Evolutionary conservation across 31 red algal species (phyloP).

Genomic region (Endocladia muricata): DNA sequence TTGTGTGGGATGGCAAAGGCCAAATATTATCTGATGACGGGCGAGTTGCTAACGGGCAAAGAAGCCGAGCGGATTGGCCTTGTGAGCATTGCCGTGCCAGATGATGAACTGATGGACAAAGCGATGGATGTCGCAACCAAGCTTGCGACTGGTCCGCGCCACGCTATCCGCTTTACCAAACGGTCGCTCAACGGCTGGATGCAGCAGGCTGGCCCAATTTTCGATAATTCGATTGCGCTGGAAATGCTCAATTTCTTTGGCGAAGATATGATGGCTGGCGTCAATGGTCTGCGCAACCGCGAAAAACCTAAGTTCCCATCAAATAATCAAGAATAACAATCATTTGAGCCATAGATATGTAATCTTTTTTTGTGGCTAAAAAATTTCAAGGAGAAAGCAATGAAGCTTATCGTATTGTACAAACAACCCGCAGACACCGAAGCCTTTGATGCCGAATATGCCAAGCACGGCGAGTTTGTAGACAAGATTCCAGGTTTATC

Average conservation of each 20-base stretch:
- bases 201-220: background rate
- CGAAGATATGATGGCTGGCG: too few relatives aligned
- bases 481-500: too few relatives aligned
- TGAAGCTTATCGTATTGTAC: too few relatives aligned
- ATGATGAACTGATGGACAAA: background rate
- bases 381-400: too few relatives aligned
- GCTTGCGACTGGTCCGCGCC: background rate
- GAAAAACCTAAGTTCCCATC: too few relatives aligned
- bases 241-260: background rate
- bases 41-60: background rate
- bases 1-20: conserved; percentile 9
- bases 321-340: too few relatives aligned
- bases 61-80: conserved; percentile 15
- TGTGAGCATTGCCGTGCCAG: background rate
- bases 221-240: background rate
- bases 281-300: too few relatives aligned
- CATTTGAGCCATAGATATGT: too few relatives aligned
- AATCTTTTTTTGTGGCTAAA: too few relatives aligned
- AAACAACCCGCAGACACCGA: too few relatives aligned
- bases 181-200: background rate
- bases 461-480: too few relatives aligned
- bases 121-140: background rate
- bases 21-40: conserved; percentile 11
- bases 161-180: background rate
- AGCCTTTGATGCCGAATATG: too few relatives aligned